Evolutionary conservation across 2,329 filamentous ascomycete genomes (phyloP), one percentile per base, ranked within the genome.

Genomic region (Zalaria sp.): DNA sequence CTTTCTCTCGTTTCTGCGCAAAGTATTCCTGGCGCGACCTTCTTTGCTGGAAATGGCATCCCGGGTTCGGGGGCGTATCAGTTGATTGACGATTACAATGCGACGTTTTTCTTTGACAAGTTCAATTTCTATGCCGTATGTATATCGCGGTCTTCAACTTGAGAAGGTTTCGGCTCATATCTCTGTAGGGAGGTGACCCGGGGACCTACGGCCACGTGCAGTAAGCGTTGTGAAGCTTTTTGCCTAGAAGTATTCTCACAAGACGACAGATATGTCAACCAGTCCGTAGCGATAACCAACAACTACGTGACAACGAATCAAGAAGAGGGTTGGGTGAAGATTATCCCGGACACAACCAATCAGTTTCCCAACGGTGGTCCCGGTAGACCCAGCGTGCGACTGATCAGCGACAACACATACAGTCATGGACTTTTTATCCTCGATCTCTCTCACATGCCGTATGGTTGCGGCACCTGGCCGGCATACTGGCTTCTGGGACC

Each of bases 401-500:
- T 64, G 11, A 48, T 54, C 40, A 59, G 54, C 43, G 54, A 59
- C 46, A 61, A 61, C 29, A 53, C 50, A 18, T 64, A 62, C 45
- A 57, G 49, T 5, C 54, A 58, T 43, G 61, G 60, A 5, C 50
- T 64, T 1, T 64, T 64, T 50, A 51, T 63, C 31, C 48, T 63
- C 25, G 59, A 64, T 42, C 43, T 60, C 5, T 49, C 45, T 5
- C 60, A 64, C 43, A 62, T 62, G 55, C 60, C 61, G 0, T 52
- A 43, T 27, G 56, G 57, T 3, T 61, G 58, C 48, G 60, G 60
- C 5, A 60, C 58, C 7, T 65, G 63, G 62, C 62, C 63, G 3
- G 59, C 60, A 1, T 61, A 61, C 41, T 65, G 63, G 62, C 53
- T 60, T 4, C 46, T 60, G 18, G 61, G 60, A n/a, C 79, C 79